Evolutionary conservation across 495 filamentous ascomycete genomes (phyloP).

Genomic region (Umbilicaria muhlenbergii): DNA sequence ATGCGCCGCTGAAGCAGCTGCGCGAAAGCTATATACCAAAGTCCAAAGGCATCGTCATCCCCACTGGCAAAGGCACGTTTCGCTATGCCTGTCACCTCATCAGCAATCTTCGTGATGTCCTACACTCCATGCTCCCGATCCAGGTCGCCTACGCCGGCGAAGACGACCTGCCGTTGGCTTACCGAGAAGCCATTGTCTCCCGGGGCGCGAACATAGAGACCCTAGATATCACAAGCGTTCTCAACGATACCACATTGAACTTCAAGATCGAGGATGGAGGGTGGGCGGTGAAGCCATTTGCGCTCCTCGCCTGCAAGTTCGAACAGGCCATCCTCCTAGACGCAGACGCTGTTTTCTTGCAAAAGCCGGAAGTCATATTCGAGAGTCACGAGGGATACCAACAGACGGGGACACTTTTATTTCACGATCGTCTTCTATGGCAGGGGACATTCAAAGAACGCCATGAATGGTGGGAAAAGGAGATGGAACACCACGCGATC

Average conservation of each 20-base stretch:
- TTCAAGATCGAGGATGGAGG: slow-evolving; percentile 3
- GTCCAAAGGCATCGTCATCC: slow-evolving; percentile 4
- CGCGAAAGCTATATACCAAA: slow-evolving; percentile 1
- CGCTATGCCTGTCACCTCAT: slow-evolving; percentile 4
- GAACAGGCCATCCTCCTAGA: slow-evolving; percentile 20
- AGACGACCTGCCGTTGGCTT: not conserved
- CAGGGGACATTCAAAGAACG: slow-evolving; percentile 14
- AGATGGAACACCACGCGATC: slow-evolving; percentile 10
- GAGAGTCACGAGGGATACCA: slow-evolving; percentile 10
- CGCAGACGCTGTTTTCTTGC: slow-evolving; percentile 18
- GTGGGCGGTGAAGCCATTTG: slow-evolving; percentile 20
- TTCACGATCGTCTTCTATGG: slow-evolving; percentile 18
- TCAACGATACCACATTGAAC: slow-evolving; percentile 7
- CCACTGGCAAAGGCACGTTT: not conserved
- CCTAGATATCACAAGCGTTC: slow-evolving; percentile 1
- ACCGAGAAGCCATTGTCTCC: not conserved
- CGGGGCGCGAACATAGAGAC: not conserved
- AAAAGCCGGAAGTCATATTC: slow-evolving; percentile 9
- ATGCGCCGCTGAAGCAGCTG: slow-evolving; percentile 1
- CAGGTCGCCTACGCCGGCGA: slow-evolving; percentile 4
- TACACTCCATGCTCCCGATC: slow-evolving; percentile 7
- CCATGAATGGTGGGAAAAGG: slow-evolving; percentile 14
- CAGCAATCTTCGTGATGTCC: slow-evolving; percentile 4
- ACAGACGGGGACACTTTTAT: slow-evolving; percentile 16
- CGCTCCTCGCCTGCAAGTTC: slow-evolving; percentile 15